These are phyloP conservation scores for Russula emetica DNA, from an alignment of 768 basidiomycete species.

Conservation along the genomic window DNA sequence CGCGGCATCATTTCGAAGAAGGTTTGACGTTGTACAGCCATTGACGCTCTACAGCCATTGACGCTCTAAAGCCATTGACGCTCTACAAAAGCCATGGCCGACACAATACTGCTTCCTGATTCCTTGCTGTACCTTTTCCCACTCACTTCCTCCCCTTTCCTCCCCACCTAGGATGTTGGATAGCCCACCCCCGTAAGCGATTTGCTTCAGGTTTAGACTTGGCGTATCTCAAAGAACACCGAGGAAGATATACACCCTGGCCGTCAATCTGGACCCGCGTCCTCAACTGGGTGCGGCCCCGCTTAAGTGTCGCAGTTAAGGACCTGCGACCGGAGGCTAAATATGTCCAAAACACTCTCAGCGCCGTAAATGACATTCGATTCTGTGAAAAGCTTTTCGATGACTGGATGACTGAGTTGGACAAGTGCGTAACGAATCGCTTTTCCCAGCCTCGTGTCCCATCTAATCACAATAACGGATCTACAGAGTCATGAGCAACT, in stretches of 20 bases:
- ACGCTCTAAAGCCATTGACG: too few relatives aligned
- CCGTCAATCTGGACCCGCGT: slow-evolving; percentile 6
- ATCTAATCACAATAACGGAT: background rate
- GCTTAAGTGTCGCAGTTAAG: slow-evolving; percentile 5
- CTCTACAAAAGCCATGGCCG: too few relatives aligned
- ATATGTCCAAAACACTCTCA: slow-evolving; percentile 9
- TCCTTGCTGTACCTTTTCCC: slow-evolving; percentile 35
- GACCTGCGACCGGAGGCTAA: background rate
- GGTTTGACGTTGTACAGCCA: too few relatives aligned
- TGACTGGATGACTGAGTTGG: slow-evolving; percentile 10
- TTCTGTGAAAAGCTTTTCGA: slow-evolving; percentile 19
- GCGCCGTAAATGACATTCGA: slow-evolving; percentile 16
- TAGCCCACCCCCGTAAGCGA: slow-evolving; percentile 19
- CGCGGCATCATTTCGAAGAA: too few relatives aligned
- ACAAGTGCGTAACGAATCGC: slow-evolving; percentile 10
- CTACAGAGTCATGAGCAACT: background rate
- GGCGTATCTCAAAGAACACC: background rate
- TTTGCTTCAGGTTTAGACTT: background rate
- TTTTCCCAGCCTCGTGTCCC: background rate
- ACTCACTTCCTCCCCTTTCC: too few relatives aligned
- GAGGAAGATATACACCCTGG: slow-evolving; percentile 17
- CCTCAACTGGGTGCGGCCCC: slow-evolving; percentile 7
- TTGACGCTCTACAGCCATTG: too few relatives aligned
- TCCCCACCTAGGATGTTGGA: slow-evolving; percentile 5
- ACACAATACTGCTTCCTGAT: too few relatives aligned